Base-by-base conservation (phyloP, 1,284 basidiomycete genomes). In the Cutaneotrichosporon arboriforme region DNA sequence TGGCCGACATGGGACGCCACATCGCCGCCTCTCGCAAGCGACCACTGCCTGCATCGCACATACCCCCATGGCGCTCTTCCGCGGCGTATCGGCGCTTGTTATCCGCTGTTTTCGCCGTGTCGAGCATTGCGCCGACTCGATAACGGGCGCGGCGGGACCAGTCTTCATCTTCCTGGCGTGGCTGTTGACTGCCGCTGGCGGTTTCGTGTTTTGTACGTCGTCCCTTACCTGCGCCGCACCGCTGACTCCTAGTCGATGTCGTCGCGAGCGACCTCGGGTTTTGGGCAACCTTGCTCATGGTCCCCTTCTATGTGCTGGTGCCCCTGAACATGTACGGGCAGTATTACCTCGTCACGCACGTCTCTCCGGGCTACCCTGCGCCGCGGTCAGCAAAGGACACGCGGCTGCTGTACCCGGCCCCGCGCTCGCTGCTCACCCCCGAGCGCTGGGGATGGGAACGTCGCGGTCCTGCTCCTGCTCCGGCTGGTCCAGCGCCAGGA, bases 101-200 rank as follows among this genome's bases (percentile, higher is more conserved):
- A 94, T 94, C 65, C 80, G 83, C 48, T 92, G 88, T 77, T 96
- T 93, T 78, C 88, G 84, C 69, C 77, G 79, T 20, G 74, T 94
- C 26, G 92, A 97, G 76, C 76, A 83, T 43, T 75, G 77, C 43
- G 90, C 83, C 4, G 90, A 96, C 73, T 79, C 81, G 66, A 62
- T 94, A 38, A 96, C 90, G 0, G 90, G 91, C 54, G 84, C 86
- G 47, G 92, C 90, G 14, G 93, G 94, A 0, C 92, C 92, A 0
- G 81, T 87, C 63, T 97, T 97, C 72, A 82, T 97, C 47, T 80
- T 76, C 0, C 77, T 92, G 21, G 92, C 90, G 14, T 78, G 85
- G 59, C 61, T 83, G 7, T 79, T 97, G 40, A 83, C 93, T 36
- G 73, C 78, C 3, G 68, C 79, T 1, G 90, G 89, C 21, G 79